Conservation (phyloP, 768 basidiomycete species). For the Boletus sp. region DNA sequence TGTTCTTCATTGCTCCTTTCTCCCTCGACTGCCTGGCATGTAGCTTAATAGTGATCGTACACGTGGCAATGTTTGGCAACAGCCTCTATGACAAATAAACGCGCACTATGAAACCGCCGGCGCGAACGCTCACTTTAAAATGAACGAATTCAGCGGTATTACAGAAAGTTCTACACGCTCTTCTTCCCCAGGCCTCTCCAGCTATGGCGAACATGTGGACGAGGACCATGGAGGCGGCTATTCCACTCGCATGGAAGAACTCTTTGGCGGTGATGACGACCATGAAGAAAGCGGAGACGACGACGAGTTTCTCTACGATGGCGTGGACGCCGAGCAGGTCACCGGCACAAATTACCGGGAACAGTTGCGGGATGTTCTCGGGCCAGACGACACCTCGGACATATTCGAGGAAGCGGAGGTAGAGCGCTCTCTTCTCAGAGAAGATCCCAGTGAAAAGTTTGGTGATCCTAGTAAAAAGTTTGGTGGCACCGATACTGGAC, state of each 20-base stretch:
- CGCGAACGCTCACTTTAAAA: background rate
- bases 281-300: constrained; percentile 47
- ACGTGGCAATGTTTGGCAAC: constrained; percentile 29
- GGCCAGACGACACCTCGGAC: constrained; percentile 54
- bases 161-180: background rate
- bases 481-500: constrained; percentile 20
- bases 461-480: constrained; percentile 31
- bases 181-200: constrained; percentile 14
- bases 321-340: constrained; percentile 53
- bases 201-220: constrained; percentile 20
- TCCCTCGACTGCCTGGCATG: background rate
- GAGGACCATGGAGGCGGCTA: constrained; percentile 25
- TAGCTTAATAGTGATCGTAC: background rate
- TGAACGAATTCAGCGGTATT: constrained; percentile 4
- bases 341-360: constrained; percentile 56
- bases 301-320: constrained; percentile 69
- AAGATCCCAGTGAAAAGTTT: constrained; percentile 33
- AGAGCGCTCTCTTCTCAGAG: constrained; percentile 43
- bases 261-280: constrained; percentile 40
- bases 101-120: background rate
- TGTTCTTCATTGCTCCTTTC: background rate
- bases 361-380: constrained; percentile 70
- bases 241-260: constrained; percentile 24
- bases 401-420: constrained; percentile 45
- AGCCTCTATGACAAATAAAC: constrained; percentile 26